These are phyloP conservation scores for Penicillium digitatum DNA, from an alignment of 2,329 filamentous ascomycete genomes.

Conservation along the genomic window DNA sequence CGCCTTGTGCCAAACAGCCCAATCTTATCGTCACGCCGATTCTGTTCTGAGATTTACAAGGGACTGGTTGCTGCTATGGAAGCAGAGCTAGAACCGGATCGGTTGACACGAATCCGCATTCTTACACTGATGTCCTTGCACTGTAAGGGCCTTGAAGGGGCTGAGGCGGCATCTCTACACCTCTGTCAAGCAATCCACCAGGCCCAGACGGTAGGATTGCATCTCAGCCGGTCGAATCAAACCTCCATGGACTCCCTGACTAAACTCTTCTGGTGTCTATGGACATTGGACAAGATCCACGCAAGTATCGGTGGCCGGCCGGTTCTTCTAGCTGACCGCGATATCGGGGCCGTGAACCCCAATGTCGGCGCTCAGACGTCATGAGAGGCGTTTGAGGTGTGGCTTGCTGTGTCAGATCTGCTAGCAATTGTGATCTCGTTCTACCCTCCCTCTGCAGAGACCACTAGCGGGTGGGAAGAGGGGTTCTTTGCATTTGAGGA, in stretches of 20 bases:
- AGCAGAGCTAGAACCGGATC: conserved; percentile 35
- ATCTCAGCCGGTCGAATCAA: conserved; percentile 37
- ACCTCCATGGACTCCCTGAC: conserved; percentile 28
- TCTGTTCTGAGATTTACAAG: conserved; percentile 38
- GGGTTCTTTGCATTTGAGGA: conserved; percentile 39
- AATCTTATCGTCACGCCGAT: conserved; percentile 33
- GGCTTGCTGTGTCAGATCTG: conserved; percentile 38
- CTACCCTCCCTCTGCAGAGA: conserved; percentile 36
- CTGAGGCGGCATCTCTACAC: conserved; percentile 40
- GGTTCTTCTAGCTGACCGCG: conserved; percentile 38
- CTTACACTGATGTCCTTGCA: conserved; percentile 42
- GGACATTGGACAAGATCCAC: conserved; percentile 43
- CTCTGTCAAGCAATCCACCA: conserved; percentile 42
- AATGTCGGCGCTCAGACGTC: conserved; percentile 10
- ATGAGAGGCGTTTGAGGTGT: conserved; percentile 34
- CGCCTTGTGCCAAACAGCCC: conserved; percentile 30
- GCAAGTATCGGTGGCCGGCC: conserved; percentile 41
- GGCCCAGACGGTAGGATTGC: conserved; percentile 39
- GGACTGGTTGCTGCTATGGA: conserved; percentile 39
- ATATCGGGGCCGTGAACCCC: conserved; percentile 38
- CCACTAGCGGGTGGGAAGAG: conserved; percentile 38
- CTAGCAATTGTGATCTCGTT: conserved; percentile 40
- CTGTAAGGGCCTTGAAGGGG: conserved; percentile 40
- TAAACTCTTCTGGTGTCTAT: conserved; percentile 40
- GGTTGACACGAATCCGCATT: conserved; percentile 37